phyloP scores from a whole-genome alignment of 2,329 filamentous ascomycete genomes.

The Zymoseptoria passerinii region DNA sequence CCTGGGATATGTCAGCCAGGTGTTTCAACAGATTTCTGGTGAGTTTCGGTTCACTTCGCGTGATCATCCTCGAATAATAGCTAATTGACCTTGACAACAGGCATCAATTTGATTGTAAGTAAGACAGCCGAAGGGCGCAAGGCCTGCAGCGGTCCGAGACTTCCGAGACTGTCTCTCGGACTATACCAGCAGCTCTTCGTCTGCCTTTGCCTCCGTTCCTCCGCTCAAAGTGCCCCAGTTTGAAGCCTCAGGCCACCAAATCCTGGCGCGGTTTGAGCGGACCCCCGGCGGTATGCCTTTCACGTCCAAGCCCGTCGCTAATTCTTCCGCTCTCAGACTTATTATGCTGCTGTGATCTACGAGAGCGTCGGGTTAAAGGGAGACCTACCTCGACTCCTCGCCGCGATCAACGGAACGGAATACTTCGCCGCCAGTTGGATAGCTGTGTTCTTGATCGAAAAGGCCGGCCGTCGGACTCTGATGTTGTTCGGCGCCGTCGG shows the following conservation, averaged over 20 bases:
- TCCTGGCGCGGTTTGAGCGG: no score
- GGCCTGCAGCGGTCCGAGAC: no score
- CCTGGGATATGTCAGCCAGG: constrained; percentile 38
- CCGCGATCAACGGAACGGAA: constrained; percentile 47
- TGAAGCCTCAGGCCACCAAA: no score
- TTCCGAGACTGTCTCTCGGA: no score
- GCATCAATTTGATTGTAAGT: constrained; percentile 5
- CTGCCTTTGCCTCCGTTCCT: no score
- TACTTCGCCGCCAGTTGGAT: constrained; percentile 45
- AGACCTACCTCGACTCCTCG: constrained; percentile 42
- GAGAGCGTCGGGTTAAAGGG: constrained; percentile 44
- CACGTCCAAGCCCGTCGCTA: no score
- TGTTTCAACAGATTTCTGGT: constrained; percentile 37
- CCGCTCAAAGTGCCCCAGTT: no score
- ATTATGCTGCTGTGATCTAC: constrained; percentile 44
- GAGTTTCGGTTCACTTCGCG: constrained; percentile 24
- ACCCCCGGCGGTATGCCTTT: no score
- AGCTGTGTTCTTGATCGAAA: constrained; percentile 44
- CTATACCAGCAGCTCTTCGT: no score
- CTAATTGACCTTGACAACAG: not conserved
- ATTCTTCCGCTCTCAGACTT: constrained; percentile 5
- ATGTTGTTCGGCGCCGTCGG: constrained; percentile 58
- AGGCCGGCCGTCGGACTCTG: constrained; percentile 51
- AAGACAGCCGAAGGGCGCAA: no score
- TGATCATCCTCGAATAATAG: not conserved